Evolutionary conservation across 1,284 basidiomycete genomes (phyloP).

Genomic region (Rhodotorula sp.): DNA sequence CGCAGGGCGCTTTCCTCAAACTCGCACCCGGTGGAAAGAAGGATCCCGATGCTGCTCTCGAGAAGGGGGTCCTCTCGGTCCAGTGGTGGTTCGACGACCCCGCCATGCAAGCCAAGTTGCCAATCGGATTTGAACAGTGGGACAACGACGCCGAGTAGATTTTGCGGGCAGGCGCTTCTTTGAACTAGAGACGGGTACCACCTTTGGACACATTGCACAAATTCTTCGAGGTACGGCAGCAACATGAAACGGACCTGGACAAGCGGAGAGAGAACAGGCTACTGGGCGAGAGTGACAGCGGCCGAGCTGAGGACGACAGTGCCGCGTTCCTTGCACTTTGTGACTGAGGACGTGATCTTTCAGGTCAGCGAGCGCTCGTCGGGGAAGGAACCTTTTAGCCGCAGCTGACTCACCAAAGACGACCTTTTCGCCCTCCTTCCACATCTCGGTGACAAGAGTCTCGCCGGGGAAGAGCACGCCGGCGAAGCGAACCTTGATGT

Average conservation of each 20-base stretch:
- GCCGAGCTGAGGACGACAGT: slow-evolving; percentile 67
- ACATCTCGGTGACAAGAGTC: slow-evolving; percentile 92
- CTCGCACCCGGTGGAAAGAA: not conserved
- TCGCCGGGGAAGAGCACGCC: slow-evolving; percentile 94
- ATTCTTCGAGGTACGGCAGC: not conserved
- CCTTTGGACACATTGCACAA: not conserved
- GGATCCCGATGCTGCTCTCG: slow-evolving; percentile 1
- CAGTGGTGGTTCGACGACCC: slow-evolving; percentile 26
- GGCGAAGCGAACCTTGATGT: slow-evolving; percentile 93
- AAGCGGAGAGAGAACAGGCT: not conserved
- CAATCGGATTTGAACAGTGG: not conserved
- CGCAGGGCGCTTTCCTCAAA: slow-evolving; percentile 4
- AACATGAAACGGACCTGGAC: not conserved
- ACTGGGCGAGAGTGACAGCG: slow-evolving; percentile 63
- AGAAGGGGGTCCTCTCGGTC: slow-evolving; percentile 8
- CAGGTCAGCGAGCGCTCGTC: not conserved
- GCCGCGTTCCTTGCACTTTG: slow-evolving; percentile 72
- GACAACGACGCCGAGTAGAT: not conserved
- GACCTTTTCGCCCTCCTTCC: slow-evolving; percentile 91
- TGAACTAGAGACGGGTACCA: too few species aligned
- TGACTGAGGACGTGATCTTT: slow-evolving; percentile 40
- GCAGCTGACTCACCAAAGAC: slow-evolving; percentile 70
- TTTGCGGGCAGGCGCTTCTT: not conserved
- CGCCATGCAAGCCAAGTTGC: not conserved
- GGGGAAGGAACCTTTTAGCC: not conserved